Conservation (phyloP, 192 early-diverging fungal genomes). For the Nowakowskiella sp. region DNA sequence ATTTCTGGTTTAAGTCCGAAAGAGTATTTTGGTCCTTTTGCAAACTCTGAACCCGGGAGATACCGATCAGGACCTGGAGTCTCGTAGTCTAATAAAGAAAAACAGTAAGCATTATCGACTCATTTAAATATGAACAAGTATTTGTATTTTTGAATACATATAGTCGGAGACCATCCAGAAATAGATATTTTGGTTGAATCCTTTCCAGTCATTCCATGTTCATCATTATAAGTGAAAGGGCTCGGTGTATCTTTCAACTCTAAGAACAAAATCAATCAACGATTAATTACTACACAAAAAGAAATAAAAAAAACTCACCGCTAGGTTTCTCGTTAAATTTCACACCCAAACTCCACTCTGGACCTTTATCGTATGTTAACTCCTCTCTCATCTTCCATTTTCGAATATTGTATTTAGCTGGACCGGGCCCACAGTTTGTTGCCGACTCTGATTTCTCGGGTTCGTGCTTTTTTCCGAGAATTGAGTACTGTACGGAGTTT, state of each 20-base stretch:
- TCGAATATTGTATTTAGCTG: conserved; percentile 32
- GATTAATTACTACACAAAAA: neutral
- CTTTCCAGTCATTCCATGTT: conserved; percentile 21
- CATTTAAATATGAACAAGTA: no score
- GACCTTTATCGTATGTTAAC: conserved; percentile 30
- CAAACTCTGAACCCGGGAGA: conserved; percentile 19
- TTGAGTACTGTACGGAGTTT: conserved; percentile 37
- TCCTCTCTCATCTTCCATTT: conserved; percentile 11
- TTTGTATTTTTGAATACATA: no score
- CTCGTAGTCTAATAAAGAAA: conserved; percentile 7
- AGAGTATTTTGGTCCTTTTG: conserved; percentile 37
- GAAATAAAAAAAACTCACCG: neutral
- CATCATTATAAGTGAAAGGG: conserved; percentile 29
- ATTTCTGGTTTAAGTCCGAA: conserved; percentile 32
- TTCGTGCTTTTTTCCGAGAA: conserved; percentile 38
- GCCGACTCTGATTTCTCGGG: conserved; percentile 5
- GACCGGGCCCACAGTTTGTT: conserved; percentile 30
- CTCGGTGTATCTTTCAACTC: conserved; percentile 18
- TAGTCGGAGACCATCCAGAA: conserved; percentile 23
- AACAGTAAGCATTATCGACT: neutral
- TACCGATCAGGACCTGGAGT: conserved; percentile 41
- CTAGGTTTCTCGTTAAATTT: conserved; percentile 9
- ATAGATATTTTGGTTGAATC: conserved; percentile 28
- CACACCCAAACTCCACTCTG: conserved; percentile 37
- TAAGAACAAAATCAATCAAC: neutral